Evolutionary conservation across 23 red algal species (phyloP).

Genomic region (Pyropia haitanensis): DNA sequence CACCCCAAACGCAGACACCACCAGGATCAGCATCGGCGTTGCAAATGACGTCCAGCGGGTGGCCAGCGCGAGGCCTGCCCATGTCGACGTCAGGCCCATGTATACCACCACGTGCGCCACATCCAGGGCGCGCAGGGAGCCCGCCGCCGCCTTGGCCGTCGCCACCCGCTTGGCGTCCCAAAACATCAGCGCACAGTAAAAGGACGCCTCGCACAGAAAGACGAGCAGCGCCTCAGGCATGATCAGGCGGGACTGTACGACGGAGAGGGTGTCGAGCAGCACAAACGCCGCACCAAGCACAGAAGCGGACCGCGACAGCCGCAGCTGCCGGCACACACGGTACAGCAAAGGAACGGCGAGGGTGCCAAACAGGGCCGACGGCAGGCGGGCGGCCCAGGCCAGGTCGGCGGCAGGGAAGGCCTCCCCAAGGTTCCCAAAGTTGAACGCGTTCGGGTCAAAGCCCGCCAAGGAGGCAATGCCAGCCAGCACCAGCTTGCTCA

Average conservation of each 20-base stretch:
- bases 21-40: conserved; percentile 50
- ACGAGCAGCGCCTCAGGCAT: conserved; percentile 69
- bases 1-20: conserved; percentile 54
- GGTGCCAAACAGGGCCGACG: conserved; percentile 65
- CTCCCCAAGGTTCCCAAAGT: conserved; percentile 9
- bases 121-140: not conserved
- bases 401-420: conserved; percentile 7
- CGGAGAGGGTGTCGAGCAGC: conserved; percentile 63
- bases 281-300: conserved; percentile 38
- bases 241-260: conserved; percentile 73
- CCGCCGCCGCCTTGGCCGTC: conserved; percentile 8
- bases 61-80: conserved; percentile 38
- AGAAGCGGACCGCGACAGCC: conserved; percentile 34
- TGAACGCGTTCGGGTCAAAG: conserved; percentile 30
- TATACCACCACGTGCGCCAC: conserved; percentile 15
- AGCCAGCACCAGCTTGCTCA: conserved; percentile 77
- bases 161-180: conserved; percentile 48
- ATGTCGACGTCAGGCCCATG: conserved; percentile 30
- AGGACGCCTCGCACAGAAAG: conserved; percentile 44
- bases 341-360: conserved; percentile 52
- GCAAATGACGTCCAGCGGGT: conserved; percentile 82
- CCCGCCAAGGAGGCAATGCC: conserved; percentile 34
- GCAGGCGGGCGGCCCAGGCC: conserved; percentile 45
- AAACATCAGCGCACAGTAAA: conserved; percentile 43
- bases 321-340: conserved; percentile 45